phyloP scores from a whole-genome alignment of 768 basidiomycete species.

The Porphyrellus cyaneotinctus region DNA sequence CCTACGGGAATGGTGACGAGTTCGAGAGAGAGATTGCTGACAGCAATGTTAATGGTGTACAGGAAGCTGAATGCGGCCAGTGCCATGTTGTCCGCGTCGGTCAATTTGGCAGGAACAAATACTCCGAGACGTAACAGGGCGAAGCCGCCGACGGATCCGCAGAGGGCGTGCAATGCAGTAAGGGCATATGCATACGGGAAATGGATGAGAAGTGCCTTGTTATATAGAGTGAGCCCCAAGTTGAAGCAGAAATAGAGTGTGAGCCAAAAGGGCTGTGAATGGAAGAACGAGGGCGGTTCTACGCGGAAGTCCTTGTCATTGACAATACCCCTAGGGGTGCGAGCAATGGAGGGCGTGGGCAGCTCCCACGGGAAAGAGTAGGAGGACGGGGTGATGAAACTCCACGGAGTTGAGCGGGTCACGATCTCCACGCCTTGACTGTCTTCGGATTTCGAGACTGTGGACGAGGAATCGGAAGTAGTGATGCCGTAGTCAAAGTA shows the following conservation, averaged over 20 bases:
- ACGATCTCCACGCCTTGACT: not conserved
- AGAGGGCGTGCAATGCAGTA: constrained; percentile 87
- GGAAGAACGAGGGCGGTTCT: constrained; percentile 20
- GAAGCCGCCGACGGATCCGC: constrained; percentile 78
- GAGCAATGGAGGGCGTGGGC: constrained; percentile 11
- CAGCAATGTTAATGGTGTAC: constrained; percentile 91
- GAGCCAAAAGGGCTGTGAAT: constrained; percentile 56
- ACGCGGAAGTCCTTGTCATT: constrained; percentile 5
- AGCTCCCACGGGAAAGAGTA: constrained; percentile 21
- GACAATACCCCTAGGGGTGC: not conserved
- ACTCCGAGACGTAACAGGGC: constrained; percentile 53
- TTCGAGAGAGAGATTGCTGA: constrained; percentile 87
- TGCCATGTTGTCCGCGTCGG: constrained; percentile 49
- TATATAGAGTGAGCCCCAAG: constrained; percentile 88
- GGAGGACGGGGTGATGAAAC: constrained; percentile 1
- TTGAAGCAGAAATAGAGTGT: constrained; percentile 86
- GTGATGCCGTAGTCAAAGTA: constrained; percentile 23
- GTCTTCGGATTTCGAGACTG: constrained; percentile 6
- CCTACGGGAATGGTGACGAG: constrained; percentile 87
- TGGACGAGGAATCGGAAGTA: not conserved
- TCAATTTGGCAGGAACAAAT: constrained; percentile 56
- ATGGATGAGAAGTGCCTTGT: constrained; percentile 86
- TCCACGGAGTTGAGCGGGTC: not conserved
- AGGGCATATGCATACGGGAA: constrained; percentile 97
- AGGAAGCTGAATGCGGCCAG: constrained; percentile 81